phyloP scores from a whole-genome alignment of 2,329 filamentous ascomycete genomes.

The Pseudogymnoascus destructans region DNA sequence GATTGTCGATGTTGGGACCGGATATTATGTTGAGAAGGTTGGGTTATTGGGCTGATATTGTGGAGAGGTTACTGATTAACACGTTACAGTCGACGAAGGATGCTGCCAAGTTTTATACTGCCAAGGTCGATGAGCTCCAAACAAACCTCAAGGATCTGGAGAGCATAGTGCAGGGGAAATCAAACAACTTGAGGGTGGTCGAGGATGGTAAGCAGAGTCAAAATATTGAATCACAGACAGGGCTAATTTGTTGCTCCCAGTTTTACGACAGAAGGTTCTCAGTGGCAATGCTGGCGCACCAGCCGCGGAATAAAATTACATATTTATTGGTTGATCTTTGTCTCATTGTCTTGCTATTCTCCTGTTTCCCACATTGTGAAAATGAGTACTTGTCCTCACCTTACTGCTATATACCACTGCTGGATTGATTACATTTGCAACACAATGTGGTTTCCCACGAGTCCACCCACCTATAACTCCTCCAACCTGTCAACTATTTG shows the following conservation, averaged over 20 bases:
- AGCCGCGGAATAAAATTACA: constrained; percentile 19
- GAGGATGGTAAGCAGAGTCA: constrained; percentile 60
- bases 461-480: not conserved
- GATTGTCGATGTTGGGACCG: constrained; percentile 84
- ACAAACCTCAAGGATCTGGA: constrained; percentile 55
- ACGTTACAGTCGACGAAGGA: constrained; percentile 37
- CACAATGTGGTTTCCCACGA: not conserved
- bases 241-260: constrained; percentile 25
- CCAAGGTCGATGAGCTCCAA: constrained; percentile 53
- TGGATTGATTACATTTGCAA: constrained; percentile 8
- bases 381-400: not conserved
- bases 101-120: constrained; percentile 52
- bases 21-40: constrained; percentile 90
- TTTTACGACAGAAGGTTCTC: constrained; percentile 39
- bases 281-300: constrained; percentile 29
- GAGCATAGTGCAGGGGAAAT: constrained; percentile 60
- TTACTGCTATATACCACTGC: constrained; percentile 7
- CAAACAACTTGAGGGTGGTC: constrained; percentile 68
- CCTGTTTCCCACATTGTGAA: not conserved
- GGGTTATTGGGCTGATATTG: constrained; percentile 8
- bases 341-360: not conserved
- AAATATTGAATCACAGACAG: not conserved
- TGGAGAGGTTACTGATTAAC: not conserved
- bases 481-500: not conserved
- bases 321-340: constrained; percentile 10